Conservation (phyloP, 768 basidiomycete species). For the Mycena filopes region DNA sequence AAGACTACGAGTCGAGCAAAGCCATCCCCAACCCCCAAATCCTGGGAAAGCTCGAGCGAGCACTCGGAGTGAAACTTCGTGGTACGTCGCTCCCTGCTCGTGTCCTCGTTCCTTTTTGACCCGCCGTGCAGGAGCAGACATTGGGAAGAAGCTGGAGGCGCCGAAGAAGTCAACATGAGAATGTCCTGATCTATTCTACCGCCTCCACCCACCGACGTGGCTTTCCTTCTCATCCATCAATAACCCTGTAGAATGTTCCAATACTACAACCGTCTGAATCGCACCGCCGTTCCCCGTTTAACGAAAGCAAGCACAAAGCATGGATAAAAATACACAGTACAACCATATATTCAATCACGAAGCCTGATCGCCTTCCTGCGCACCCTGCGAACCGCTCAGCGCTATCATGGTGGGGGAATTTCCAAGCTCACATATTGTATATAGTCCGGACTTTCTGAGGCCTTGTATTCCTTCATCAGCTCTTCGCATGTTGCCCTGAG, state of each 20-base stretch:
- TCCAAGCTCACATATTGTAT: conserved; percentile 78
- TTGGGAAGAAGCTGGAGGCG: conserved; percentile 88
- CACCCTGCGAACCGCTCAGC: conserved; percentile 35
- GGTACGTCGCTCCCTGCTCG: conserved; percentile 57
- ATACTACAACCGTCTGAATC: conserved; percentile 31
- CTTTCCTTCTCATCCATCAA: conserved; percentile 33
- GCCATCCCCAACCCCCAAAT: conserved; percentile 90
- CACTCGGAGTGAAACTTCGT: conserved; percentile 87
- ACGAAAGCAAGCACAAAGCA: conserved; percentile 29
- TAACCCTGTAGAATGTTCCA: conserved; percentile 35
- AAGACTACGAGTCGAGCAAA: conserved; percentile 90
- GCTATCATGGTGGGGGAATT: not conserved
- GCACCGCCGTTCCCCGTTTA: conserved; percentile 19
- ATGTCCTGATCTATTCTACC: conserved; percentile 47
- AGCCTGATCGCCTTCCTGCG: conserved; percentile 40
- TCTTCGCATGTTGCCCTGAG: conserved; percentile 86
- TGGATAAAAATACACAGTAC: not conserved
- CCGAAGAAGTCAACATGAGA: conserved; percentile 76
- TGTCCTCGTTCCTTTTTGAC: conserved; percentile 13
- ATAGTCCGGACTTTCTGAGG: conserved; percentile 95
- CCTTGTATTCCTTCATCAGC: conserved; percentile 92
- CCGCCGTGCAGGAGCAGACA: conserved; percentile 66
- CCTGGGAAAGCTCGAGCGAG: conserved; percentile 88
- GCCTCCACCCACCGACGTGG: conserved; percentile 43
- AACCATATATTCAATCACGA: conserved; percentile 29